Conservation (phyloP, 148 eudicot genomes). For the Rhododendron mucronatum region DNA sequence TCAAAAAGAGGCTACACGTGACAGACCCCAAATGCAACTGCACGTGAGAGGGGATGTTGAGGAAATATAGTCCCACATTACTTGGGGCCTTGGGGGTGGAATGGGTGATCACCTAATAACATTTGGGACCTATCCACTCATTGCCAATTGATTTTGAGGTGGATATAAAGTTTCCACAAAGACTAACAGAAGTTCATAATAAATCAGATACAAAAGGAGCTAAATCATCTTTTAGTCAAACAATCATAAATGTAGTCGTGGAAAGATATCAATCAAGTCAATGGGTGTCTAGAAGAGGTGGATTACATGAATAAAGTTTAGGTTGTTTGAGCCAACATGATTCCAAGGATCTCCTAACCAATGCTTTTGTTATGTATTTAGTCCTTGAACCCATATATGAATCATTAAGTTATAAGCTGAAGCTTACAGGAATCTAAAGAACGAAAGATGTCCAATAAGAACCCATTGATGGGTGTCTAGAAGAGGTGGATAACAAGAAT, state of each 20-base stretch:
- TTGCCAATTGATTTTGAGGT: too few relatives aligned
- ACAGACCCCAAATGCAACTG: too few relatives aligned
- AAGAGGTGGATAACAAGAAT: neutral
- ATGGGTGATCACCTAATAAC: too few relatives aligned
- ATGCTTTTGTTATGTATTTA: neutral
- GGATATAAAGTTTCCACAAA: too few relatives aligned
- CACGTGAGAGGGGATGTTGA: too few relatives aligned
- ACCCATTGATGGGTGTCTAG: neutral
- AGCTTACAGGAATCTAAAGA: neutral
- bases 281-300: neutral
- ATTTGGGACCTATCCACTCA: too few relatives aligned
- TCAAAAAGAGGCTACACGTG: too few relatives aligned
- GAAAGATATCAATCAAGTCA: too few relatives aligned
- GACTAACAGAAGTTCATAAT: neutral
- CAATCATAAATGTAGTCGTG: neutral
- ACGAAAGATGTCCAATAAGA: neutral
- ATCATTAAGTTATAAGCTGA: neutral
- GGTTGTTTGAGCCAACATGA: neutral
- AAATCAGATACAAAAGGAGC: neutral
- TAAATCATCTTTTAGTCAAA: neutral
- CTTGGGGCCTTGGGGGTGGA: too few relatives aligned
- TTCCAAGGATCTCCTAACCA: neutral
- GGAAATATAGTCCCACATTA: too few relatives aligned
- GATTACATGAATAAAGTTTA: neutral
- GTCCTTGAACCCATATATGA: too few relatives aligned